Base-by-base conservation (phyloP, 2,329 filamentous ascomycete genomes). In the Fusarium heterosporum region DNA sequence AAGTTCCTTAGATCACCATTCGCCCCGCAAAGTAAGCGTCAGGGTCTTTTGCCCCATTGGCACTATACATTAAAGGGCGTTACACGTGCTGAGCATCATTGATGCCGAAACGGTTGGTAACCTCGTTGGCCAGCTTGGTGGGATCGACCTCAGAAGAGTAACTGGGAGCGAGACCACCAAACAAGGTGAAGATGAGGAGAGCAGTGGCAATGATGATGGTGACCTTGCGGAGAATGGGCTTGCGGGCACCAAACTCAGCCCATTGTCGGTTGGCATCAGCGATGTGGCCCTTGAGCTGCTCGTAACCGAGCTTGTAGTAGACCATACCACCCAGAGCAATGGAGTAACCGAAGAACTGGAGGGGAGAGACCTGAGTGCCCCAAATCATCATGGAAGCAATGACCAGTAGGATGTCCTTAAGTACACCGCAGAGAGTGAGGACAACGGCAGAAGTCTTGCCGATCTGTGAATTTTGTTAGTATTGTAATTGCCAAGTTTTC, bases 371-470 rank as follows among this genome's bases (percentile, higher is more conserved):
- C 50, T 89, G 87, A 66, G 92, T 92, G 72, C 87, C 87, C 90
- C 92, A 95, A 78, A 95, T 92, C 69, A 92, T 78, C 88, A 94
- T 93, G 64, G 91, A 93, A 43, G 90, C 90, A 52, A 84, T 82
- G 61, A 96, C 92, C 49, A 96, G 89, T 73, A 96, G 86, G 60
- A 96, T 92, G 79, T 96, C 92, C 85, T 95, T 96, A 67, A 96
- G 88, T 38, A 96, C 92, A 82, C 92, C 92, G 76, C 91, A 95
- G 45, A 96, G 90, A 30, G 93, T 96, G 74, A 96, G 89, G 72
- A 95, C 90, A 54, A 96, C 89, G 51, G 92, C 92, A 1, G 92
- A 95, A 16, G 92, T 95, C 84, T 92, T 94, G 82, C 92, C 92
- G 76, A 96, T 95, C 91, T 94, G 69, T 43, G 32, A 5, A n/a